Base-by-base conservation (phyloP, 1,284 basidiomycete species). In the Coniferiporia sulphurascens region DNA sequence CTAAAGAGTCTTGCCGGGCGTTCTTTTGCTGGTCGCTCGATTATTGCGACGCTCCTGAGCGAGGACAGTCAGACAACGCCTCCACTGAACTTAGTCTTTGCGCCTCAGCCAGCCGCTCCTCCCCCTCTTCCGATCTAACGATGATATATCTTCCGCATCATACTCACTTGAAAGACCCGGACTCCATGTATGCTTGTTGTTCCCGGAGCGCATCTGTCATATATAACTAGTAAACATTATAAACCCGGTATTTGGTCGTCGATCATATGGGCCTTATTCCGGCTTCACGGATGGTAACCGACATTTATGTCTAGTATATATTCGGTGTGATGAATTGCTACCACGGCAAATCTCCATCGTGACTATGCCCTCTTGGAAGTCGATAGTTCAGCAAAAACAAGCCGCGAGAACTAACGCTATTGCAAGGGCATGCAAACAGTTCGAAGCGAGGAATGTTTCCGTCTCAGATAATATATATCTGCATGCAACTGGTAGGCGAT, bases 1-100 rank as follows among this genome's bases (percentile, higher is more conserved):
- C 79, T 98, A 71, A 88, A 89, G 70, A 84, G 86, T 38, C 80
- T 98, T 54, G 95, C 95, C 12, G 95, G 95, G 13, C 79, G 95
- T 57, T 92, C 92, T 62, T 98, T 98, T 67, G 94, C 88, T 49
- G 95, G 95, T 1, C 80, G 95, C 66, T 92, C 91, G 51, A 96
- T 97, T 67, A 87, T 89, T 65, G 89, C 89, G 21, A 91, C 90
- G 19, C 71, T 91, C 62, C 75, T 92, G 45, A 84, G 79, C 66
- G 89, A 92, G 65, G 87, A 92, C 65, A 91, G 88, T 69, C 84
- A 87, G 72, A 89, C 86, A 43, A 87, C 89, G 4, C 89, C 89
- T 27, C 89, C 89, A 46, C 77, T 91, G 49, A 83, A 84, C 68
- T 70, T 91, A 55, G 88, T 91, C 66, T 91, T 91, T 72, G 88